Evolutionary conservation across 306 rosid genomes (phyloP), one percentile per base, ranked within the genome.

Genomic region (Vigna trinervia): DNA sequence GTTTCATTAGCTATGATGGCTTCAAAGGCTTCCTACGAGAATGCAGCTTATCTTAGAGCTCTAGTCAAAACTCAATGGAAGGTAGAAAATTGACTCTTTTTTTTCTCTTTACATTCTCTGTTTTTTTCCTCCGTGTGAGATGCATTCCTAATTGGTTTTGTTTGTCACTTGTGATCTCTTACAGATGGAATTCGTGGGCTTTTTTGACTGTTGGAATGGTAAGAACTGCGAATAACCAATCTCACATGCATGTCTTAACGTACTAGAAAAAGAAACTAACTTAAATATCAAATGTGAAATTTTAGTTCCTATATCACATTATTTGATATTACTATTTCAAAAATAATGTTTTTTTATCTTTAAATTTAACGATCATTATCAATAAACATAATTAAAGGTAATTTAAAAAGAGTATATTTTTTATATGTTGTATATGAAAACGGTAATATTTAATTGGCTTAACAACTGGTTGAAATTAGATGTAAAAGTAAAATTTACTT

Each of bases 191-290:
- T 89, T 86, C 76, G 34, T 90, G 73, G 91, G 85, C 47, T 93
- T 61, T 58, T 86, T 82, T 53, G 86, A 93, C 57, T 93, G 82
- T 69, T 88, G 96, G 95, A 93, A 93, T 20, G 94, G 96, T 93
- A 85, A 81, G 87, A 83, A 30, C 9, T 7, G 48, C 8, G 6
- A 59, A 28, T 59, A 28, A 61, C 2, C 22, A 6, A 28, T 13
- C 66, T 13, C 41, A 26, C 28, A 0, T 58, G 1, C 64, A 58
- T 23, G 4, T 43, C 4, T 43, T 8, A 43, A 36, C 41, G 41
- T 6, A 36, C 41, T 36, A 4, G 5, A 0, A 30, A 30, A 30
- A 36, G 6, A 36, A 36, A 6, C 1, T 6, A 6, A 36, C 41
- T 36, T 36, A 36, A 36, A 5, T 36, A 36, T 36, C 41, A 34